Evolutionary conservation across 805 yeast genomes (phyloP).

Genomic region (Candida odintsovae): DNA sequence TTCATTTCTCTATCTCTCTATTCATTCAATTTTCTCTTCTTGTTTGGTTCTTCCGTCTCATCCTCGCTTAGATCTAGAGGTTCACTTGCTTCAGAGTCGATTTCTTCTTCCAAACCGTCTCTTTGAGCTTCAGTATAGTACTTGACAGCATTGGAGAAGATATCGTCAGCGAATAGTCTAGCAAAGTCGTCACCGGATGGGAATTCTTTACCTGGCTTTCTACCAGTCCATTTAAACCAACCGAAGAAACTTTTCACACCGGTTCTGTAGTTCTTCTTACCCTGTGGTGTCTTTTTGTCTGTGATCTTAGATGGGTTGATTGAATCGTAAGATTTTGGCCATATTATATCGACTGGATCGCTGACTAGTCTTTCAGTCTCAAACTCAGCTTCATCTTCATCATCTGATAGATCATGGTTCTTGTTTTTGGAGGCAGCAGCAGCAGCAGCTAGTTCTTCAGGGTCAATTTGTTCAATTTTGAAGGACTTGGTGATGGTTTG

Average conservation of each 20-base stretch:
- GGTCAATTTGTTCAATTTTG: slow-evolving; percentile 28
- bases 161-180: slow-evolving; percentile 63
- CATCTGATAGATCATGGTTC: slow-evolving; percentile 15
- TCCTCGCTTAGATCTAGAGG: slow-evolving; percentile 37
- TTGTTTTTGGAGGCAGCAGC: slow-evolving; percentile 12
- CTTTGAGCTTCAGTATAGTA: slow-evolving; percentile 71
- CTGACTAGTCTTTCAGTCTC: slow-evolving; percentile 55
- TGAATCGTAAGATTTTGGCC: slow-evolving; percentile 62
- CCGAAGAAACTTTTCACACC: slow-evolving; percentile 85
- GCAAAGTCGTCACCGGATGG: slow-evolving; percentile 78
- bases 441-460: slow-evolving; percentile 9
- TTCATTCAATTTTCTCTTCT: not conserved
- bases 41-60: slow-evolving; percentile 7
- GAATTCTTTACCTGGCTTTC: slow-evolving; percentile 69
- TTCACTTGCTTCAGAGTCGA: slow-evolving; percentile 47
- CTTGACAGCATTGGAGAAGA: slow-evolving; percentile 80
- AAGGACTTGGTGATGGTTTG: slow-evolving; percentile 62
- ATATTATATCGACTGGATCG: slow-evolving; percentile 46
- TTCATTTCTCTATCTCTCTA: no score
- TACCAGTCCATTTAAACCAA: slow-evolving; percentile 84
- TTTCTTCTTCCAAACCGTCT: slow-evolving; percentile 52
- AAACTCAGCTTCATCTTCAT: slow-evolving; percentile 36
- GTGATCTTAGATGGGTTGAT: slow-evolving; percentile 51
- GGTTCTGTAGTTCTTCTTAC: slow-evolving; percentile 54
- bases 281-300: slow-evolving; percentile 41